Evolutionary conservation across 169 alveolate species (phyloP).

Genomic region (Plasmodium relictum): DNA sequence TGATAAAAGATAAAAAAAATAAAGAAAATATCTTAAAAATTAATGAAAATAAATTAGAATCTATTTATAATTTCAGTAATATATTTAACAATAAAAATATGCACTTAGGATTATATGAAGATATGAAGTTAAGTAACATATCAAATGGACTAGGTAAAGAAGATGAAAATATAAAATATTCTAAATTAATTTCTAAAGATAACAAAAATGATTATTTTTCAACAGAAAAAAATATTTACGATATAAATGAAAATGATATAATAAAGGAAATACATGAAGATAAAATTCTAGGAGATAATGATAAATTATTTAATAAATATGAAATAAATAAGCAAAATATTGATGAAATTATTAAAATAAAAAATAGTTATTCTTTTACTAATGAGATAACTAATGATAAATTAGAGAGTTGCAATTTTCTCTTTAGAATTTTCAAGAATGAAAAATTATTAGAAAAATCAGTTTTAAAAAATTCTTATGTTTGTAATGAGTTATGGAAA

Average conservation of each 20-base stretch:
- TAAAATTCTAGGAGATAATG: not conserved
- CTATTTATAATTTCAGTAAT: slow-evolving; percentile 37
- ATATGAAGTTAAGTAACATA: slow-evolving; percentile 3
- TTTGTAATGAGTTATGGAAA: slow-evolving; percentile 61
- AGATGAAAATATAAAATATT: not conserved
- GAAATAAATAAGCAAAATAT: not conserved
- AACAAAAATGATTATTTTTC: too few species aligned
- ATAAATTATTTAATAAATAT: not conserved
- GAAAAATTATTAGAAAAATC: not conserved
- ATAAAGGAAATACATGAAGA: not conserved
- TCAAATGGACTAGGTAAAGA: not conserved
- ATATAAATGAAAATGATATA: not conserved
- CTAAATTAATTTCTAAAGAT: not conserved
- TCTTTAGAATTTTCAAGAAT: slow-evolving; percentile 15
- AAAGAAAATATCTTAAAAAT: not conserved
- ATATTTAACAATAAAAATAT: slow-evolving; percentile 19
- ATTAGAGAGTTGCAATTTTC: slow-evolving; percentile 14
- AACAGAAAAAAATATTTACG: not conserved
- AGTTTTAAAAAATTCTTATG: slow-evolving; percentile 27
- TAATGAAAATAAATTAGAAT: slow-evolving; percentile 11
- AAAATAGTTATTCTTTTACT: not conserved
- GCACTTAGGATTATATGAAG: slow-evolving; percentile 32
- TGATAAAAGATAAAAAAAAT: not conserved
- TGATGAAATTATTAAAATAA: not conserved
- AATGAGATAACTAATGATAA: slow-evolving; percentile 31